Evolutionary conservation across 805 yeast species (phyloP).

Genomic region (Myxozyma neglecta): DNA sequence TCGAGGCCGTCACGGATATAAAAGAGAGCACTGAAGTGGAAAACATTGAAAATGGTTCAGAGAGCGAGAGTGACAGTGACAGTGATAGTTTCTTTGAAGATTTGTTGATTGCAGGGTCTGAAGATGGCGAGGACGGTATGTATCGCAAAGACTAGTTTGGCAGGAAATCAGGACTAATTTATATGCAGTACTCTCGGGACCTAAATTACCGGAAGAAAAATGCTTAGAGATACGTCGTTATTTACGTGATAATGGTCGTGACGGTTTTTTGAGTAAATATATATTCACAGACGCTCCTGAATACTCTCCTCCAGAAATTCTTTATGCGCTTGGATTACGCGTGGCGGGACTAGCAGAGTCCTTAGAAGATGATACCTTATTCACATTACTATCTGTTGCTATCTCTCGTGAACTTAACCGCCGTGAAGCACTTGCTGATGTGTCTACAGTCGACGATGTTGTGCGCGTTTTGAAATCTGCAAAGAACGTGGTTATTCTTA

Average conservation of each 20-base stretch:
- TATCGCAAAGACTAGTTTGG: too few relatives aligned
- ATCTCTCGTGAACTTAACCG: constrained; percentile 60
- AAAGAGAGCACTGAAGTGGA: not conserved
- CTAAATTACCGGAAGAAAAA: not conserved
- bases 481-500: constrained; percentile 64
- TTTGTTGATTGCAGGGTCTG: not conserved
- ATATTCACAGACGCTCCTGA: not conserved
- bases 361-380: constrained; percentile 46
- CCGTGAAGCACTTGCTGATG: constrained; percentile 55
- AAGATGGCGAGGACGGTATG: too few relatives aligned
- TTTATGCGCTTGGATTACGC: constrained; percentile 27
- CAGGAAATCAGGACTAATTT: not conserved
- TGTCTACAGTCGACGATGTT: constrained; percentile 61
- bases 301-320: constrained; percentile 29
- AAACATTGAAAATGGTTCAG: not conserved
- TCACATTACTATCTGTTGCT: constrained; percentile 47
- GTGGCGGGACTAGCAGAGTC: constrained; percentile 36
- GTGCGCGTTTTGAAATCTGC: constrained; percentile 55
- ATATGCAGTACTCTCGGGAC: not conserved
- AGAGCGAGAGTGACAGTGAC: not conserved
- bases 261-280: constrained; percentile 13
- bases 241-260: constrained; percentile 16
- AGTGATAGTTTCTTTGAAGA: constrained; percentile 2
- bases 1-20: too few relatives aligned
- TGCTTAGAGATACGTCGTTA: constrained; percentile 11